Evolutionary conservation across 176 grass and related monocot species (phyloP).

Genomic region (Avena sativa): DNA sequence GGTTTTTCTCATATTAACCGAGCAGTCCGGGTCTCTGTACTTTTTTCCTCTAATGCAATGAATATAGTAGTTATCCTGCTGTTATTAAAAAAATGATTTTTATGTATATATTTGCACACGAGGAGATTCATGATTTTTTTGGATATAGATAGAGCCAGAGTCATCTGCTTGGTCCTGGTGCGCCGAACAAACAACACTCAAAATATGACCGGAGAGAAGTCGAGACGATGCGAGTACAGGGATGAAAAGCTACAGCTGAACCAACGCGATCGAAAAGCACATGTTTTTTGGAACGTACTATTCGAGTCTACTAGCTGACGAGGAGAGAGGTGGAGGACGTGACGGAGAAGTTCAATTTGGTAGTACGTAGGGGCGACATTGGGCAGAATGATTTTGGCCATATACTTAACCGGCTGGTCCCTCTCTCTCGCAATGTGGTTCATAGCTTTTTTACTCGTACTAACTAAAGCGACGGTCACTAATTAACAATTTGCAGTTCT

Average conservation of each 20-base stretch:
- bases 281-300: not conserved
- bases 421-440: not conserved
- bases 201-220: not conserved
- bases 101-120: too few relatives aligned
- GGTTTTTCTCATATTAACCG: too few relatives aligned
- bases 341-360: not conserved
- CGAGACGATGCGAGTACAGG: not conserved
- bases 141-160: not conserved
- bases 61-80: too few relatives aligned
- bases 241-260: slow-evolving; percentile 42
- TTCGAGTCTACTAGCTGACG: not conserved
- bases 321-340: not conserved
- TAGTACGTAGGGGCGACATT: slow-evolving; percentile 39
- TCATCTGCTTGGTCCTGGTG: not conserved
- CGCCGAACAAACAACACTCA: slow-evolving; percentile 10
- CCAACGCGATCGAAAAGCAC: slow-evolving; percentile 32
- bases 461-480: slow-evolving; percentile 23
- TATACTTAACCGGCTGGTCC: slow-evolving; percentile 38
- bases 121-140: slow-evolving; percentile 1
- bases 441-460: not conserved
- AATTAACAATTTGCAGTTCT: not conserved
- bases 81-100: too few relatives aligned
- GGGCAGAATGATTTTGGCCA: slow-evolving; percentile 35
- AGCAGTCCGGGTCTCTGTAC: too few relatives aligned
- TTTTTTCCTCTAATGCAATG: too few relatives aligned